Percentiles rank a stretch among this genome's conserved stretches.
Conservation (phyloP, 352 stramenopile genomes). For the Globisporangium sylvaticum region DNA sequence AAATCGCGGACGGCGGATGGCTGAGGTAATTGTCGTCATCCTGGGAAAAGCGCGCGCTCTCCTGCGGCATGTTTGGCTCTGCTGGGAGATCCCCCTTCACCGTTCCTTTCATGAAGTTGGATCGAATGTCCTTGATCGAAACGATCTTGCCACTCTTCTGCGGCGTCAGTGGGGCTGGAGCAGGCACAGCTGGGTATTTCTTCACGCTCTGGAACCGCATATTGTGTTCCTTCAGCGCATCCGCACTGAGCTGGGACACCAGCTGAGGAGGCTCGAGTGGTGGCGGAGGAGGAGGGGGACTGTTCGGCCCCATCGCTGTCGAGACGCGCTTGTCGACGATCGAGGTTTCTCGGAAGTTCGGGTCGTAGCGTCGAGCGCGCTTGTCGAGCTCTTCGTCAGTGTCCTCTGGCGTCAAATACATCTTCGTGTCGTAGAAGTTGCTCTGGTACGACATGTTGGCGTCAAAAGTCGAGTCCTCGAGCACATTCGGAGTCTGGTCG, state of each 20-base stretch:
- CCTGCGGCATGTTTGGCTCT: background rate
- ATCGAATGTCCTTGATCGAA: constrained; percentile 35
- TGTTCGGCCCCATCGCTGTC: background rate
- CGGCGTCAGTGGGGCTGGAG: background rate
- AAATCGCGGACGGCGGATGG: constrained; percentile 36
- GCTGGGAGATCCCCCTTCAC: constrained; percentile 13
- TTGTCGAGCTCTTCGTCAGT: constrained; percentile 34
- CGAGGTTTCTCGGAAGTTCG: constrained; percentile 12
- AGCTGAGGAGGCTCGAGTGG: background rate
- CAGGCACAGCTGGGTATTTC: background rate
- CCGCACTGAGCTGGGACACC: constrained; percentile 7
- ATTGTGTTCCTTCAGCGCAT: constrained; percentile 6
- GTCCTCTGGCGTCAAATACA: constrained; percentile 28
- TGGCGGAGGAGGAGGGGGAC: constrained; percentile 7
- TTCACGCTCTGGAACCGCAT: constrained; percentile 9
- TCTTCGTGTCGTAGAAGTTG: constrained; percentile 32
- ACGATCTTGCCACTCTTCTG: constrained; percentile 29
- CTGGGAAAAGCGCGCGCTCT: constrained; percentile 4
- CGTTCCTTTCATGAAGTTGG: constrained; percentile 16
- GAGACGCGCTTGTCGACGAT: background rate
- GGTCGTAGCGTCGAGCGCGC: constrained; percentile 33
- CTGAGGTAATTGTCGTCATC: constrained; percentile 21
- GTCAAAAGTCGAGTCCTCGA: constrained; percentile 16
- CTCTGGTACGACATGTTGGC: constrained; percentile 17
- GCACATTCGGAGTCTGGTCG: background rate